Evolutionary conservation across 1,139 yeast species (phyloP).

Genomic region (Candida glucosophila): DNA sequence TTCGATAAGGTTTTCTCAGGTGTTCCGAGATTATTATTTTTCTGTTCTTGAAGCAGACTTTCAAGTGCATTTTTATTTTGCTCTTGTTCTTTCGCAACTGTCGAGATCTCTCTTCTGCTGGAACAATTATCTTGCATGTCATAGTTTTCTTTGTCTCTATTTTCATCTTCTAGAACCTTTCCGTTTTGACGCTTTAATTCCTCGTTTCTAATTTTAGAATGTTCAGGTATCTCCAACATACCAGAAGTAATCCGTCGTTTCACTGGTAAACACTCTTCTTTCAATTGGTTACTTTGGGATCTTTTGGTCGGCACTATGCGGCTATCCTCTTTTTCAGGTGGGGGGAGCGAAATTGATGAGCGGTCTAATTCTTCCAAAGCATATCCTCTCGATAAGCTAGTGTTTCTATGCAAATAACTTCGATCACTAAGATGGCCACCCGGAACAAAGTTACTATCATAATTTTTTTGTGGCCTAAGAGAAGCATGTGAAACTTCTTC

Average conservation of each 20-base stretch:
- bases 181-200: conserved; percentile 6
- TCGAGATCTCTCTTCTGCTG: no score
- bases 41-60: no score
- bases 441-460: no score
- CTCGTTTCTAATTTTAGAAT: conserved; percentile 14
- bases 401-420: no score
- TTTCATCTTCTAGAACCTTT: conserved; percentile 6
- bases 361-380: conserved; percentile 10
- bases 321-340: conserved; percentile 20
- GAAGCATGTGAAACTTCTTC: no score
- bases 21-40: conserved; percentile 2
- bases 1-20: conserved; percentile 12
- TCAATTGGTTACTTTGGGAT: conserved; percentile 5
- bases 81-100: no score
- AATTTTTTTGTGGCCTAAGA: no score
- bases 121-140: no score
- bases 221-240: conserved; percentile 39
- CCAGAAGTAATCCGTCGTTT: conserved; percentile 59
- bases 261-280: conserved; percentile 7
- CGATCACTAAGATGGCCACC: no score
- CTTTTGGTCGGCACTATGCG: conserved; percentile 21
- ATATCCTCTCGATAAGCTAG: no score
- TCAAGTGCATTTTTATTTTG: no score
- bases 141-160: background rate
- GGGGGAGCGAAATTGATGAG: conserved; percentile 22